Evolutionary conservation across 495 filamentous ascomycete species (phyloP).

Genomic region (Talaromyces thailandensis): DNA sequence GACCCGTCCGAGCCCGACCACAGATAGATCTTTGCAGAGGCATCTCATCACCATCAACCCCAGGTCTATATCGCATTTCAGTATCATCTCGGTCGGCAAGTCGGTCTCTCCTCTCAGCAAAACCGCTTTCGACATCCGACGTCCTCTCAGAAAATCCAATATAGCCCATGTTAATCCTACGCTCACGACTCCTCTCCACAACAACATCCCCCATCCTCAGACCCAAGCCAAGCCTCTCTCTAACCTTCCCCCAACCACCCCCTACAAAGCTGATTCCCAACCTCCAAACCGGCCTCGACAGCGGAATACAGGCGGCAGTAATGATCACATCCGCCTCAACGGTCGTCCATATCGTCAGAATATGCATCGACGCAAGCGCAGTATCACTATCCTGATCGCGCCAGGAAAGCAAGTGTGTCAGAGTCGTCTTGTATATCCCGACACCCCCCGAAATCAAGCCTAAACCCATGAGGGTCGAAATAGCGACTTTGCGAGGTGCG

Average conservation of each 20-base stretch:
- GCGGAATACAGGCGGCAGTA: constrained; percentile 1
- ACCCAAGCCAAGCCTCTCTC: background rate
- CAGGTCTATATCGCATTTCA: background rate
- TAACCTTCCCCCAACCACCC: background rate
- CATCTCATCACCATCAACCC: background rate
- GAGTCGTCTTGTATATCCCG: background rate
- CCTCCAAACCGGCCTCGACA: background rate
- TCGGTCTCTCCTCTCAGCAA: background rate
- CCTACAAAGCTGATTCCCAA: background rate
- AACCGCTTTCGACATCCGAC: background rate
- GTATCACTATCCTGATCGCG: background rate
- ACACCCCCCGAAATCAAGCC: background rate
- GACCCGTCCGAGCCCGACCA: background rate
- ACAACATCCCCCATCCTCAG: background rate
- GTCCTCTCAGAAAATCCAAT: background rate
- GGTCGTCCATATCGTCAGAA: background rate
- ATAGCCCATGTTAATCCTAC: background rate
- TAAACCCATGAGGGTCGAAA: constrained; percentile 2
- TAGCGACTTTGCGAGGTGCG: background rate
- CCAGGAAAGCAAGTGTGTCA: background rate
- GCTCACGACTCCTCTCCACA: background rate
- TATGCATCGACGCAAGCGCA: background rate
- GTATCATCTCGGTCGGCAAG: background rate
- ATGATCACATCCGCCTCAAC: background rate
- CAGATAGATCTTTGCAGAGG: background rate